These are phyloP conservation scores for Ministeria vibrans DNA, from an alignment of 78 protist species.

Conservation along the genomic window DNA sequence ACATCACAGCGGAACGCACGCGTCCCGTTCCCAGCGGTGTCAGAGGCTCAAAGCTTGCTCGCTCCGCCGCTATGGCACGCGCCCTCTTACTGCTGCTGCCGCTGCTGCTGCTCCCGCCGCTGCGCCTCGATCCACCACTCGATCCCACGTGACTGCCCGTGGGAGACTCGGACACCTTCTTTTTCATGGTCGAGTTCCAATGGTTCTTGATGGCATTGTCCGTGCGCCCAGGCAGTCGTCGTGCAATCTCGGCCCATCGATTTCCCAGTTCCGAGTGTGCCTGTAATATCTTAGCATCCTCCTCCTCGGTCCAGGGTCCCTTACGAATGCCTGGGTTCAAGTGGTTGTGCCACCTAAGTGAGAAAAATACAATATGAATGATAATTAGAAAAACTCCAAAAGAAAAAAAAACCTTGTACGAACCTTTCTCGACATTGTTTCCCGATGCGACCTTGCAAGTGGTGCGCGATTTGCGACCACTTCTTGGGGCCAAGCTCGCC, in stretches of 20 bases:
- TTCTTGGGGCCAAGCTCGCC: neutral
- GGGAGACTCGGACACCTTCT: no score
- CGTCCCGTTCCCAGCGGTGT: no score
- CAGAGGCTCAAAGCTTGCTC: no score
- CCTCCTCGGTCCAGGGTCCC: conserved; percentile 74
- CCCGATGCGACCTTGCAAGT: neutral
- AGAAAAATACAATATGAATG: no score
- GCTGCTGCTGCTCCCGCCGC: no score
- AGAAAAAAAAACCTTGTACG: no score
- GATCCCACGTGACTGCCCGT: no score
- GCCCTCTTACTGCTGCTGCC: no score
- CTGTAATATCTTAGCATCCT: conserved; percentile 64
- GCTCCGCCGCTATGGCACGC: no score
- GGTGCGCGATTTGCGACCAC: neutral
- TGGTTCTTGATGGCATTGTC: conserved; percentile 90
- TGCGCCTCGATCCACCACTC: no score
- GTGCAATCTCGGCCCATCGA: conserved; percentile 68
- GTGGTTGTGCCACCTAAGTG: conserved; percentile 86
- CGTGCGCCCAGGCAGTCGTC: conserved; percentile 76
- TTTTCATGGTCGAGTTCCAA: conserved; percentile 71
- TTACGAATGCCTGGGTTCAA: conserved; percentile 62
- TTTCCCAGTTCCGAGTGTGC: conserved; percentile 66
- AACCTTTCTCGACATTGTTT: neutral
- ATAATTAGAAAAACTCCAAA: no score
- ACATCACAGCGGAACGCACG: no score